Evolutionary conservation across 495 filamentous ascomycete genomes (phyloP).

Genomic region (Mytilinidion resinicola): DNA sequence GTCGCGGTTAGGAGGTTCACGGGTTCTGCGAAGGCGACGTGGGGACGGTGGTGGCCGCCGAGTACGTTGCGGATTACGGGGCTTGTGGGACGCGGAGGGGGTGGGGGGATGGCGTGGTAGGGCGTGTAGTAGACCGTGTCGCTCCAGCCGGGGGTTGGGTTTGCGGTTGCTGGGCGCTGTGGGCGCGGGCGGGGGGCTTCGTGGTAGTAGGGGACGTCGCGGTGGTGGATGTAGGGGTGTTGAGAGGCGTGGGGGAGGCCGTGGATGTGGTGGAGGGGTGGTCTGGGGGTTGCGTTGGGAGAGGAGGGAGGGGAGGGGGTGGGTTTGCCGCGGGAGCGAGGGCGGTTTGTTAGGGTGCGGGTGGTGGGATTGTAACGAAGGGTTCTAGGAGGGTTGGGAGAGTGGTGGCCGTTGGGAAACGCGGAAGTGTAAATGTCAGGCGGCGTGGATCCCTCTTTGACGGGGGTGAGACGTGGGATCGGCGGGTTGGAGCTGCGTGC

Average conservation of each 20-base stretch:
- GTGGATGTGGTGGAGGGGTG: neutral
- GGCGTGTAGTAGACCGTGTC: conserved; percentile 2
- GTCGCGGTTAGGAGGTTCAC: neutral
- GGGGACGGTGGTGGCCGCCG: neutral
- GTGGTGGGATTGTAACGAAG: too few species aligned
- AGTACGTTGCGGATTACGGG: conserved; percentile 30
- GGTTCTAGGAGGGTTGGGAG: too few species aligned
- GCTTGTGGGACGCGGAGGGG: neutral
- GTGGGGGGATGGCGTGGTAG: neutral
- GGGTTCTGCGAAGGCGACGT: neutral
- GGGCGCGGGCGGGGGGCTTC: neutral
- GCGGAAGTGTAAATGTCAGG: too few species aligned
- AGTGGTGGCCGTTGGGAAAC: too few species aligned
- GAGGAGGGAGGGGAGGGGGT: too few species aligned
- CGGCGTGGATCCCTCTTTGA: too few species aligned
- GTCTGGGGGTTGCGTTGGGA: neutral
- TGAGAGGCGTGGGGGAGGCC: neutral
- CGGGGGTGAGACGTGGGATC: too few species aligned
- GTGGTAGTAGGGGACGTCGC: neutral
- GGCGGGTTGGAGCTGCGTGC: too few species aligned
- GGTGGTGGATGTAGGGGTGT: conserved; percentile 1
- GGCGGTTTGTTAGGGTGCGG: too few species aligned
- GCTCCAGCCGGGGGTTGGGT: neutral
- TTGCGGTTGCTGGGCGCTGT: neutral
- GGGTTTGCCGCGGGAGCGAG: too few species aligned